These are phyloP conservation scores for Aspergillus transmontanensis DNA, from an alignment of 2,329 filamentous ascomycete species.

Conservation along the genomic window DNA sequence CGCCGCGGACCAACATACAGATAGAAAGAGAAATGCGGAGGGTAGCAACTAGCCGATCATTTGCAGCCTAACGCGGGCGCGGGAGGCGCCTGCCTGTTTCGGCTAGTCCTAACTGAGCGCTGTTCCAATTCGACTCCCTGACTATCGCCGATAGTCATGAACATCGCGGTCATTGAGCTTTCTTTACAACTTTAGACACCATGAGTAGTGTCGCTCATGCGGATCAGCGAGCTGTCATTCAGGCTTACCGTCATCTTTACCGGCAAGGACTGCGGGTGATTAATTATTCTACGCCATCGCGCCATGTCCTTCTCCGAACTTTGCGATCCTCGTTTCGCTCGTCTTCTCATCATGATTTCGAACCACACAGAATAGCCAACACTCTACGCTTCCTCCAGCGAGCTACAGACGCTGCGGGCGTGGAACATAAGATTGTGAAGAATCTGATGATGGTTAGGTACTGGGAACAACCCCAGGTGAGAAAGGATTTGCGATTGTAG, in stretches of 20 bases:
- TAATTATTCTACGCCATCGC: slow-evolving; percentile 59
- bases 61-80: slow-evolving; percentile 26
- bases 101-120: slow-evolving; percentile 21
- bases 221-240: slow-evolving; percentile 41
- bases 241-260: slow-evolving; percentile 61
- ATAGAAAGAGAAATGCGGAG: slow-evolving; percentile 10
- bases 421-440: slow-evolving; percentile 52
- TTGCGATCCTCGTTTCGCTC: slow-evolving; percentile 47
- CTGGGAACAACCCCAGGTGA: slow-evolving; percentile 41
- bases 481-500: slow-evolving; percentile 36
- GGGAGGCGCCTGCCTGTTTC: slow-evolving; percentile 18
- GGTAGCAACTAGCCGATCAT: slow-evolving; percentile 17
- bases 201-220: slow-evolving; percentile 13
- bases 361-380: slow-evolving; percentile 44
- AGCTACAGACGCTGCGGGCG: slow-evolving; percentile 41
- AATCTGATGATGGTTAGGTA: slow-evolving; percentile 48
- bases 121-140: neutral
- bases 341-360: slow-evolving; percentile 38
- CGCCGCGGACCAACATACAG: neutral
- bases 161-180: neutral
- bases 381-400: slow-evolving; percentile 50
- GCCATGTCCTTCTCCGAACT: slow-evolving; percentile 54
- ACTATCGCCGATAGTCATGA: neutral
- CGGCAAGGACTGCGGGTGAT: slow-evolving; percentile 57
- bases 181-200: neutral